A percentile compares a stretch with the other conserved stretches of the same genome.
Evolutionary conservation across 257 asterid genomes (phyloP).

Genomic region (Ehretia macrophylla): DNA sequence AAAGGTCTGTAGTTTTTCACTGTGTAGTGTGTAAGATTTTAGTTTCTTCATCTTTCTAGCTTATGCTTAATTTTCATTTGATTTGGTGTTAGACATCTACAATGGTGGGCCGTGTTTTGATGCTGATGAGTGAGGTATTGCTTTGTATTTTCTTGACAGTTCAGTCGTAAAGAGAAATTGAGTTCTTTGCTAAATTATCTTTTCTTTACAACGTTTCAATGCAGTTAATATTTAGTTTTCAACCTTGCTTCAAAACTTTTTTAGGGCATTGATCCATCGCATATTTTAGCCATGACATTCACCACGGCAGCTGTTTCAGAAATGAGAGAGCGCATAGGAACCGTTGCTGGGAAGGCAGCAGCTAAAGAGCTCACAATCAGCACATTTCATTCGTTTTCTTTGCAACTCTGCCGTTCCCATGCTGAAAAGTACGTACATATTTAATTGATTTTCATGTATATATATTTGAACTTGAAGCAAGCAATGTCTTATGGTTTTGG

Average conservation of each 20-base stretch:
- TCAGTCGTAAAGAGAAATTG: background rate
- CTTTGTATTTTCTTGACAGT: background rate
- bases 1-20: slow-evolving; percentile 55
- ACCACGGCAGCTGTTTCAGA: slow-evolving; percentile 96
- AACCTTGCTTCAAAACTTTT: background rate
- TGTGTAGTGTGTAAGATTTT: slow-evolving; percentile 8
- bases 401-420: slow-evolving; percentile 91
- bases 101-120: slow-evolving; percentile 94
- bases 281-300: slow-evolving; percentile 95
- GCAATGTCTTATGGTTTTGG: background rate
- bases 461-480: background rate
- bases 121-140: slow-evolving; percentile 72
- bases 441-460: slow-evolving; percentile 5
- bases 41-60: slow-evolving; percentile 16
- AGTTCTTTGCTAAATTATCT: background rate
- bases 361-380: slow-evolving; percentile 88
- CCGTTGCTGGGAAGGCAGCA: slow-evolving; percentile 80
- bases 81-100: slow-evolving; percentile 79
- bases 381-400: slow-evolving; percentile 95
- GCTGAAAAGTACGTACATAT: slow-evolving; percentile 77
- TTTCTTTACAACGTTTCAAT: background rate
- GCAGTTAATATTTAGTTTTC: no score
- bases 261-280: slow-evolving; percentile 76
- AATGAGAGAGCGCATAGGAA: slow-evolving; percentile 92
- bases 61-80: slow-evolving; percentile 19